Base-by-base conservation (phyloP, 805 yeast genomes). In the Wickerhamomyces chambardii region DNA sequence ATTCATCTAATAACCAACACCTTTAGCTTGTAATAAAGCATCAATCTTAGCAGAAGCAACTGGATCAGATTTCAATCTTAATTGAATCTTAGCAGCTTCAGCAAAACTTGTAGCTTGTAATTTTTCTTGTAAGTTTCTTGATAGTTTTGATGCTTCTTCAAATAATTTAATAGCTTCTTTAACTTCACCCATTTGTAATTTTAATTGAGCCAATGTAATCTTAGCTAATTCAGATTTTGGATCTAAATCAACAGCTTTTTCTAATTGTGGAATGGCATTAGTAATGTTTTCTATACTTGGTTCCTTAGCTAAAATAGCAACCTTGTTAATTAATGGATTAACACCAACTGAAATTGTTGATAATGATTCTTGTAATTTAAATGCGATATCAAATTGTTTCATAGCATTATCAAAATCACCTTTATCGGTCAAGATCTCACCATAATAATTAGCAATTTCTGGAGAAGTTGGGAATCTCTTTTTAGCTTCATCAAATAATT, bases 371-470 rank as follows among this genome's bases (percentile, higher is more conserved):
- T 90, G 97, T 53, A 92, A 69, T 59, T 84, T 77, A 36, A 78
- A 79, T 36, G 97, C 86, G 50, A 75, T 72, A 44, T 89, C 95
- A 56, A 87, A 90, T 64, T 86, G 89, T 53, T 76, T 75, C 40
- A 75, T 60, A 38, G 97, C 96, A 41, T 72, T 80, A 22, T 58
- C 70, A 37, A 73, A 62, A 48, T 84, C 85, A 55, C 81, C 82
- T 50, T 72, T 72, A 56, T 90, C 97, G 43, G 84, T 78, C 51
- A 90, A 70, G 34, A 90, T 80, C 66, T 92, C 98, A 53, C 97
- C 98, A 55, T 79, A 87, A 63, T 87, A 92, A 67, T 86, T 89
- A 65, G 92, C 95, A 48, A 87, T 82, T 59, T 86, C 96, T 37
- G 97, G 85, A 35, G 83, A 73, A 17, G 89, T 73, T 47, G 95